These are phyloP conservation scores for Talaromyces ruber DNA, from an alignment of 495 filamentous ascomycete genomes.

Conservation along the genomic window DNA sequence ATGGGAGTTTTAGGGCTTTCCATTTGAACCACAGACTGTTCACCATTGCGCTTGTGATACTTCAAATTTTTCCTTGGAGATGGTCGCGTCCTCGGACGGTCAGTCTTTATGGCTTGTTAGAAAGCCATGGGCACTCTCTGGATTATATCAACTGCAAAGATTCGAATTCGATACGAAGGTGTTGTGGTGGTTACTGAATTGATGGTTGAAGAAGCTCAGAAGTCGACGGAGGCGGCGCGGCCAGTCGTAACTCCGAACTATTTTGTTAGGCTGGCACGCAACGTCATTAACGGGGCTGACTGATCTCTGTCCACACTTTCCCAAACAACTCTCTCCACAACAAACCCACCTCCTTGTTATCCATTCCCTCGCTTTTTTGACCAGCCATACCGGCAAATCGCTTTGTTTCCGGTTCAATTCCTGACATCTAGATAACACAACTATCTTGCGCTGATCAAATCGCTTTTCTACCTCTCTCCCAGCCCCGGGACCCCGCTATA, in stretches of 20 bases:
- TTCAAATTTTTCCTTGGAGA: neutral
- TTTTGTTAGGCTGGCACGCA: neutral
- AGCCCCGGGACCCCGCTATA: neutral
- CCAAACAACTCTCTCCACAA: neutral
- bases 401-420: neutral
- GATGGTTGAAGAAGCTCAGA: neutral
- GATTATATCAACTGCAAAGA: neutral
- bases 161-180: neutral
- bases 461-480: neutral
- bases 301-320: neutral
- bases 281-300: neutral
- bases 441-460: neutral
- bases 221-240: neutral
- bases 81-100: neutral
- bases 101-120: neutral
- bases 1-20: constrained; percentile 77
- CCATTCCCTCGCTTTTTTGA: neutral
- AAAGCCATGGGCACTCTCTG: neutral
- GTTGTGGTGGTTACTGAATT: neutral
- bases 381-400: neutral
- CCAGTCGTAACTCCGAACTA: neutral
- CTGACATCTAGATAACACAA: neutral
- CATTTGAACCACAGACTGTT: constrained; percentile 69
- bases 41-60: constrained; percentile 16
- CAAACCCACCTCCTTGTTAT: neutral